Base-by-base conservation (phyloP, 106 monocot genomes). In the Narthecium ossifragum region DNA sequence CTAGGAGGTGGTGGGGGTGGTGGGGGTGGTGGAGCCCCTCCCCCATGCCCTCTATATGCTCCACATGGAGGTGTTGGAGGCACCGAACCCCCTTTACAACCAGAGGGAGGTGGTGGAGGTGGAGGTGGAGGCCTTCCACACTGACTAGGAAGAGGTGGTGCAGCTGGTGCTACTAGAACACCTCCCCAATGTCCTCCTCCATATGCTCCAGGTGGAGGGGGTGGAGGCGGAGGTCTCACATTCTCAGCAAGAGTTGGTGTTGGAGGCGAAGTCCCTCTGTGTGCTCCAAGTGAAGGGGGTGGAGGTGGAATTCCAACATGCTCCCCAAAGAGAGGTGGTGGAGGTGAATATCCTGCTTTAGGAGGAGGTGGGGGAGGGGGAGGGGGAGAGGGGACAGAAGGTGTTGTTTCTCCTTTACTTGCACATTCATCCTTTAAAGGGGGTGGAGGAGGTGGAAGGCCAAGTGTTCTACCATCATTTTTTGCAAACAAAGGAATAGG, bases 101-200 rank as follows among this genome's bases (percentile, higher is more conserved):
- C 58, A 13, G 75, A 62, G 21, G 74, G 80, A 29, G 68, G 52
- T 34, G 84, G 76, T 43, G 70, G 63, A 10, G 62, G 31, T n/a
- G n/a, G n/a, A n/a, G n/a, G n/a, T 15, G 78, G 73, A 30, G 52
- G 47, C 32, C 45, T 51, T n/a, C 57, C 56, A 34, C 34, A 26
- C 14, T n/a, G n/a, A n/a, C n/a, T n/a, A n/a, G n/a, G n/a, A n/a
- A n/a, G n/a, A n/a, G n/a, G n/a, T n/a, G n/a, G n/a, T n/a, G n/a
- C n/a, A n/a, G n/a, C n/a, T n/a, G n/a, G n/a, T n/a, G n/a, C n/a
- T n/a, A n/a, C n/a, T n/a, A n/a, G n/a, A n/a, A n/a, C n/a, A n/a
- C n/a, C n/a, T n/a, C n/a, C n/a, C n/a, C n/a, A n/a, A n/a, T n/a
- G n/a, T n/a, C n/a, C n/a, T n/a, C n/a, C 69, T 2, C 83, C 59